These are phyloP conservation scores for Sarocladium brachiariae DNA, from an alignment of 2,329 filamentous ascomycete species.

Conservation along the genomic window DNA sequence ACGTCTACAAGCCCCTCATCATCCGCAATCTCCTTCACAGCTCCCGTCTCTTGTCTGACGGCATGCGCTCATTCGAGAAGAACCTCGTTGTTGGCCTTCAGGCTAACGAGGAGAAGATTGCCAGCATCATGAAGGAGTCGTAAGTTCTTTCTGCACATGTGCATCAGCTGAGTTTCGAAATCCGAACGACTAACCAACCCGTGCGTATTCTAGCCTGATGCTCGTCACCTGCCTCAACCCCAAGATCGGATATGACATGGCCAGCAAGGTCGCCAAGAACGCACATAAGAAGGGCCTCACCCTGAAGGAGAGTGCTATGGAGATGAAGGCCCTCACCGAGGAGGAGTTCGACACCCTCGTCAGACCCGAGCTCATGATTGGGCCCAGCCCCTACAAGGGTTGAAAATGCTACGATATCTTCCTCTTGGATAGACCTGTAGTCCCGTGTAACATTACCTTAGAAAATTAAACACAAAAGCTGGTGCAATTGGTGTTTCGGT, in stretches of 20 bases:
- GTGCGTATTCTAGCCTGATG: constrained; percentile 65
- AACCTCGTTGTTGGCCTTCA: constrained; percentile 82
- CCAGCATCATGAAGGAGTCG: constrained; percentile 88
- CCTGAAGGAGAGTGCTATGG: constrained; percentile 87
- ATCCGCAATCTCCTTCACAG: constrained; percentile 95
- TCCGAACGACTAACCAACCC: constrained; percentile 12
- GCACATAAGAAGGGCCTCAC: constrained; percentile 97
- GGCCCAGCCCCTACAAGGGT: constrained; percentile 59
- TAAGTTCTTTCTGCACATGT: constrained; percentile 32
- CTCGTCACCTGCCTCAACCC: constrained; percentile 96
- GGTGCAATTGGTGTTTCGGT: neutral
- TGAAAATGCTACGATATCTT: too few species aligned
- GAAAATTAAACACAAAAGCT: neutral
- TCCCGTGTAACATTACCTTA: neutral
- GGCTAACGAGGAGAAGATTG: constrained; percentile 91
- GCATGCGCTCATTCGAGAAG: constrained; percentile 92
- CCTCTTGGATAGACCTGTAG: neutral
- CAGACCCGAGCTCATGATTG: constrained; percentile 90
- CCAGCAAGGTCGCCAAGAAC: constrained; percentile 95
- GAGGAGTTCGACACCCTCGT: constrained; percentile 90
- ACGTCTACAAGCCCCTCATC: constrained; percentile 96
- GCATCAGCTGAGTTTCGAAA: constrained; percentile 21
- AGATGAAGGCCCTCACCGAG: constrained; percentile 80
- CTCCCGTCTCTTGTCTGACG: constrained; percentile 77
- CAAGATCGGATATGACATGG: constrained; percentile 96